Percentiles rank a stretch among this genome's conserved stretches.
Evolutionary conservation across 345 rosid species (phyloP).

Genomic region (Cochlearia excelsa): DNA sequence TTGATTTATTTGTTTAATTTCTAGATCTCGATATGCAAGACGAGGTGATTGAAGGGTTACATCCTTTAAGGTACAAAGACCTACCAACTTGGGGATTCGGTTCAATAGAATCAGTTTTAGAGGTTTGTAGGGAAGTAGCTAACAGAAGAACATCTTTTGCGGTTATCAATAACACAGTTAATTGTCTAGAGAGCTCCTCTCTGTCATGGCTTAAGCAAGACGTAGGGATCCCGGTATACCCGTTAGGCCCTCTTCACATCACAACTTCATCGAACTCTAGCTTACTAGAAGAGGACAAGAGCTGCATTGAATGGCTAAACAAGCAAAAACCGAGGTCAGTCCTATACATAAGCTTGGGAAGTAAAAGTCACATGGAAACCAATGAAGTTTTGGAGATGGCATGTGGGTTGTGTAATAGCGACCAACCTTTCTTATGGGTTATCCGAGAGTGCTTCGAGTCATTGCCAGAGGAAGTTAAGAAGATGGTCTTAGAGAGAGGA

Average conservation of each 20-base stretch:
- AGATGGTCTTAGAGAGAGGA: slow-evolving; percentile 39
- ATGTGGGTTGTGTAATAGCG: slow-evolving; percentile 40
- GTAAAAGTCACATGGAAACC: slow-evolving; percentile 38
- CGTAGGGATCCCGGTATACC: slow-evolving; percentile 4
- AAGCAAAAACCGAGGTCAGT: slow-evolving; percentile 42
- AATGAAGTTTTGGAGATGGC: slow-evolving; percentile 49
- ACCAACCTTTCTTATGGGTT: slow-evolving; percentile 68
- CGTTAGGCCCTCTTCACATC: slow-evolving; percentile 27
- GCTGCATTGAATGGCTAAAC: slow-evolving; percentile 50
- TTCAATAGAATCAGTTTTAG: not conserved
- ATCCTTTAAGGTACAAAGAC: slow-evolving; percentile 32
- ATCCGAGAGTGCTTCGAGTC: slow-evolving; percentile 34
- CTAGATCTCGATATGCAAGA: slow-evolving; percentile 22
- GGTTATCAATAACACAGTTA: slow-evolving; percentile 8
- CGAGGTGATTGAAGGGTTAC: slow-evolving; percentile 5
- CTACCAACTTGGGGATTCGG: slow-evolving; percentile 15
- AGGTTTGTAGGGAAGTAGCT: not conserved
- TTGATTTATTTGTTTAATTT: not conserved
- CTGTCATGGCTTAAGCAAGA: slow-evolving; percentile 18
- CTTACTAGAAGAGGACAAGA: slow-evolving; percentile 33
- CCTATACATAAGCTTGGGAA: slow-evolving; percentile 59
- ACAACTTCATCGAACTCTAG: slow-evolving; percentile 3
- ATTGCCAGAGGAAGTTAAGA: slow-evolving; percentile 33
- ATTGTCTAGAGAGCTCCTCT: slow-evolving; percentile 22
- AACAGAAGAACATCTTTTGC: slow-evolving; percentile 23